These are phyloP conservation scores for Zygotorulaspora mrakii DNA, from an alignment of 1,139 yeast genomes.

Conservation along the genomic window DNA sequence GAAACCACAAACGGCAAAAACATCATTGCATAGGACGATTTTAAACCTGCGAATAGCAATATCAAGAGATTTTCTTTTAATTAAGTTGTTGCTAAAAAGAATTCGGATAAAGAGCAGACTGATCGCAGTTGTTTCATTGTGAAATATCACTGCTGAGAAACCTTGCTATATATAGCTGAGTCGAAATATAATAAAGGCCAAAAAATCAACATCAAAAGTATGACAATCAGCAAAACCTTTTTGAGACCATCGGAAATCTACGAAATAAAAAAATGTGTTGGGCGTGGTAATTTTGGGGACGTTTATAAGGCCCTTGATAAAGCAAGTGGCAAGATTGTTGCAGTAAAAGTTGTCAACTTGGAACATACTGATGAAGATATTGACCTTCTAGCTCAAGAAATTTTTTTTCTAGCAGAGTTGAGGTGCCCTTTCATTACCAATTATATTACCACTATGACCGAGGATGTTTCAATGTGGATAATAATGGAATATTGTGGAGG, in stretches of 20 bases:
- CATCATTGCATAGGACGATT: too few species aligned
- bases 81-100: too few species aligned
- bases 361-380: conserved; percentile 75
- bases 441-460: conserved; percentile 60
- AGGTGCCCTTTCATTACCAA: conserved; percentile 61
- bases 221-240: conserved; percentile 13
- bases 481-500: conserved; percentile 94
- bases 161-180: conserved; percentile 1
- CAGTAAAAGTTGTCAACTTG: conserved; percentile 73
- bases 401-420: conserved; percentile 63
- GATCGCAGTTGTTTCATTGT: too few species aligned
- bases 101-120: too few species aligned
- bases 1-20: too few species aligned
- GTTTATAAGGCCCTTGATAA: conserved; percentile 58
- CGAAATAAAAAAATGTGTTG: conserved; percentile 57
- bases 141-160: not conserved
- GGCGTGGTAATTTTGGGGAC: conserved; percentile 84
- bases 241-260: conserved; percentile 38
- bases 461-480: conserved; percentile 71
- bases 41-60: too few species aligned
- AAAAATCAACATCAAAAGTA: conserved; percentile 6
- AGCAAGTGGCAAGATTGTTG: conserved; percentile 43
- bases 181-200: not conserved
- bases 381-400: conserved; percentile 65
- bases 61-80: too few species aligned